Evolutionary conservation across 2,329 filamentous ascomycete species (phyloP).

Genomic region (Xylariomycetidae sp.): DNA sequence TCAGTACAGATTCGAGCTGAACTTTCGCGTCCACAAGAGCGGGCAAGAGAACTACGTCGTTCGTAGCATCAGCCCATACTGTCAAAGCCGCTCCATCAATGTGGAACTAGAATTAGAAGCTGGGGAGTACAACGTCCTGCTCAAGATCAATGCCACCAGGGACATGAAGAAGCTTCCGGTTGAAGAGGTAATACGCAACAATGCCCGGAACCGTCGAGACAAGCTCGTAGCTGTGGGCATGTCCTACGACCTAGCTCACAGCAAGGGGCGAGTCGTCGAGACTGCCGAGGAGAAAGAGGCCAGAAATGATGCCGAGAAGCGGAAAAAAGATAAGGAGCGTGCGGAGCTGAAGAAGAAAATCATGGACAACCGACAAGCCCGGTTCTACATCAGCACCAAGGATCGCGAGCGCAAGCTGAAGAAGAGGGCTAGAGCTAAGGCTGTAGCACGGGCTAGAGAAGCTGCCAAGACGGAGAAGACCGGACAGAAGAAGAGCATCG

Average conservation of each 20-base stretch:
- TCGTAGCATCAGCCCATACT: slow-evolving; percentile 47
- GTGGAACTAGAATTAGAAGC: slow-evolving; percentile 71
- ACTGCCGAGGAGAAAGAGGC: slow-evolving; percentile 43
- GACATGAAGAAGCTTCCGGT: slow-evolving; percentile 44
- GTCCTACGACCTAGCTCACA: slow-evolving; percentile 66
- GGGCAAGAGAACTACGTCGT: slow-evolving; percentile 50
- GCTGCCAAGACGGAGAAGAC: slow-evolving; percentile 20
- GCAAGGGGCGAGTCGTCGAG: slow-evolving; percentile 53
- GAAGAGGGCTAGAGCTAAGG: slow-evolving; percentile 31
- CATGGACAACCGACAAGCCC: slow-evolving; percentile 29
- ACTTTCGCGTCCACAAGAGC: slow-evolving; percentile 49
- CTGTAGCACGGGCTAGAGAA: slow-evolving; percentile 31
- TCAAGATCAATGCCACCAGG: slow-evolving; percentile 69
- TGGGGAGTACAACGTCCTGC: slow-evolving; percentile 69
- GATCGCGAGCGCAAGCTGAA: slow-evolving; percentile 36
- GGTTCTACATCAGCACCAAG: slow-evolving; percentile 31
- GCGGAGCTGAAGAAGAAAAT: slow-evolving; percentile 31
- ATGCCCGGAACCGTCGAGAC: slow-evolving; percentile 59
- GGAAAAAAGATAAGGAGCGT: slow-evolving; percentile 36
- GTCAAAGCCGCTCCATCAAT: slow-evolving; percentile 70
- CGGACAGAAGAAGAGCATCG: slow-evolving; percentile 17
- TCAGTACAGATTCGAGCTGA: slow-evolving; percentile 50
- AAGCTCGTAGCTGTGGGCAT: slow-evolving; percentile 70
- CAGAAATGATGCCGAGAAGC: slow-evolving; percentile 39
- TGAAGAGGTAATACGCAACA: slow-evolving; percentile 63